Evolutionary conservation across 805 yeast genomes (phyloP), one percentile per base, ranked within the genome.

Genomic region (Kluyveromyces dobzhanskii): DNA sequence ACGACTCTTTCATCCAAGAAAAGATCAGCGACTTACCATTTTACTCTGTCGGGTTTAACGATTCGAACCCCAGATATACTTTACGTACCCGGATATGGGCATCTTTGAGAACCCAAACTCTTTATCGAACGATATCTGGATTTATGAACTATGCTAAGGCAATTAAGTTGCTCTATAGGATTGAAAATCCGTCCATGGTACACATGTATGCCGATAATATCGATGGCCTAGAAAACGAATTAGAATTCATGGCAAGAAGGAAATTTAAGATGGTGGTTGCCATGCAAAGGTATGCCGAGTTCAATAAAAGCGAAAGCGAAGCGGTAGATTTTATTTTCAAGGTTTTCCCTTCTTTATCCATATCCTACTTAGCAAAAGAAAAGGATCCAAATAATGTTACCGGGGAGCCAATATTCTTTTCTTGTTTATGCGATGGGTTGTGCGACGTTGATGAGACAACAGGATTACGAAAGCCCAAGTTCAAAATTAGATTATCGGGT

Each of bases 11-110:
- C 30, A 62, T 60, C 44, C 66, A 60, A 35, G 64, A 59, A 19
- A 67, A 67, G 49, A 66, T 75, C 27, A 71, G 72, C 44, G 87
- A 84, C 43, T 54, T 84, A 24, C 90, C 94, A 1, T 76, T 70
- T 42, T 75, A 80, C 44, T 77, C 79, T 47, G 64, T 83, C 46
- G 94, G 94, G 0, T 85, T 80, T 59, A 80, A 77, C 45, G 66
- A 75, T 17, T 71, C 86, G 1, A 69, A 75, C 3, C 78, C 83
- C 0, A 78, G 77, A 40, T 75, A 71, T 47, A 70, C 76, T 3
- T 54, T 81, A 45, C 65, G 94, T 56, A 85, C 95, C 0, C 68
- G 95, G 52, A 70, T 85, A 2, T 86, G 96, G 96, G 84, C 94
- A 0, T 84, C 95, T 0, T 61, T 83, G 39, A 68, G 95, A 51